Evolutionary conservation across 2,329 filamentous ascomycete genomes (phyloP).

Genomic region (Phyllosticta citribraziliensis): DNA sequence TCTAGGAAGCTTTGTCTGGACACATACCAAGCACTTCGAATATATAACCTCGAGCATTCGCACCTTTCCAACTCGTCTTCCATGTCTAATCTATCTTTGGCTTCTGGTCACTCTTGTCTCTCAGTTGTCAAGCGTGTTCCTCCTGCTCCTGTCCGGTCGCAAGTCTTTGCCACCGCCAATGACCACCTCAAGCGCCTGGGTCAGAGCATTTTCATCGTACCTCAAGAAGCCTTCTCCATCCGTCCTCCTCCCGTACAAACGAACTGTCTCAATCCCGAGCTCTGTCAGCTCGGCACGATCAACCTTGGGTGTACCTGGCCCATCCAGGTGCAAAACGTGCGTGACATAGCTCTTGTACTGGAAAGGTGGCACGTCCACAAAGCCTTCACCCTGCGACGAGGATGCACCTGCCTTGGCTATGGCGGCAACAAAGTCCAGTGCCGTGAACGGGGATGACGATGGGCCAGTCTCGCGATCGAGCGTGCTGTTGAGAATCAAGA

Average conservation of each 20-base stretch:
- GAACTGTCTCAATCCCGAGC: conserved; percentile 67
- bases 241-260: conserved; percentile 61
- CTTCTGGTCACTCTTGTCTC: background rate
- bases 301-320: conserved; percentile 57
- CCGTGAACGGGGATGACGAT: conserved; percentile 52
- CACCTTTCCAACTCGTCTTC: too few species aligned
- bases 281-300: conserved; percentile 51
- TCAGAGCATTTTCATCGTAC: conserved; percentile 68
- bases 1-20: too few species aligned
- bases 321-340: conserved; percentile 73
- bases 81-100: background rate
- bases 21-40: too few species aligned
- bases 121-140: conserved; percentile 43
- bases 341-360: conserved; percentile 65
- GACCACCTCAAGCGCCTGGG: conserved; percentile 66
- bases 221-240: conserved; percentile 46
- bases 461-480: conserved; percentile 83
- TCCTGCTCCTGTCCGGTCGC: conserved; percentile 41
- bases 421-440: conserved; percentile 71
- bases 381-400: conserved; percentile 22
- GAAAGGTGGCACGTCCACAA: conserved; percentile 2
- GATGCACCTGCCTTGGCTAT: conserved; percentile 53
- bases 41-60: too few species aligned
- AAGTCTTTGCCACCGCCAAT: conserved; percentile 53
- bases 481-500: conserved; percentile 75